phyloP scores from a whole-genome alignment of 306 rosid genomes.

The Acacia confusa region DNA sequence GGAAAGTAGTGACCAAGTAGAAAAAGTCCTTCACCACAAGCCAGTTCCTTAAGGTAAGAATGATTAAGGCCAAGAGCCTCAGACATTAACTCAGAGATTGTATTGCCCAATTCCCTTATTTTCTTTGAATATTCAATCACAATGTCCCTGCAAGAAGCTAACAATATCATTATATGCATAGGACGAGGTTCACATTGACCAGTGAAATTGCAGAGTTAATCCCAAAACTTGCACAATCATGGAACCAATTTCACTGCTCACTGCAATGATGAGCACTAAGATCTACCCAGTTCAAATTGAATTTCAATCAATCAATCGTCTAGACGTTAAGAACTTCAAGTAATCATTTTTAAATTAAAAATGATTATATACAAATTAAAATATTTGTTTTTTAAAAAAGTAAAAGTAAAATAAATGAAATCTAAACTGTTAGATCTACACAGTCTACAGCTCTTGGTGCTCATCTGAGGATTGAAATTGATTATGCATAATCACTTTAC shows the following conservation, averaged over 20 bases:
- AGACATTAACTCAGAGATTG: conserved; percentile 51
- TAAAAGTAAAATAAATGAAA: too few relatives aligned
- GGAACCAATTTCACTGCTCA: too few relatives aligned
- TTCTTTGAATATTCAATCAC: conserved; percentile 38
- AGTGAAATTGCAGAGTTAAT: background rate
- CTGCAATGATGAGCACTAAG: too few relatives aligned
- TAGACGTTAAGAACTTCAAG: too few relatives aligned
- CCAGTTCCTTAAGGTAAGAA: conserved; percentile 35
- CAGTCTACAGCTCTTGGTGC: too few relatives aligned
- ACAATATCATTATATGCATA: background rate
- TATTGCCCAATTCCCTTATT: conserved; percentile 33
- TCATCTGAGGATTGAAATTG: too few relatives aligned
- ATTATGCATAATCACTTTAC: conserved; percentile 5
- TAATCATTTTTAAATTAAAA: too few relatives aligned
- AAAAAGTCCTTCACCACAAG: conserved; percentile 38
- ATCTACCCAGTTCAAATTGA: too few relatives aligned
- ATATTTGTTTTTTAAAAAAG: too few relatives aligned
- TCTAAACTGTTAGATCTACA: too few relatives aligned
- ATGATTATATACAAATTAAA: too few relatives aligned
- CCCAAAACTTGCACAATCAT: background rate
- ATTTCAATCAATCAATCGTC: too few relatives aligned
- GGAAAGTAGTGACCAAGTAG: conserved; percentile 47
- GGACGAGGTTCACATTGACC: background rate
- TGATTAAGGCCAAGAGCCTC: conserved; percentile 46
- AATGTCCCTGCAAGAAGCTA: conserved; percentile 35